These are phyloP conservation scores for Saksenaea vasiformis DNA, from an alignment of 371 early-diverging fungal genomes.

Conservation along the genomic window DNA sequence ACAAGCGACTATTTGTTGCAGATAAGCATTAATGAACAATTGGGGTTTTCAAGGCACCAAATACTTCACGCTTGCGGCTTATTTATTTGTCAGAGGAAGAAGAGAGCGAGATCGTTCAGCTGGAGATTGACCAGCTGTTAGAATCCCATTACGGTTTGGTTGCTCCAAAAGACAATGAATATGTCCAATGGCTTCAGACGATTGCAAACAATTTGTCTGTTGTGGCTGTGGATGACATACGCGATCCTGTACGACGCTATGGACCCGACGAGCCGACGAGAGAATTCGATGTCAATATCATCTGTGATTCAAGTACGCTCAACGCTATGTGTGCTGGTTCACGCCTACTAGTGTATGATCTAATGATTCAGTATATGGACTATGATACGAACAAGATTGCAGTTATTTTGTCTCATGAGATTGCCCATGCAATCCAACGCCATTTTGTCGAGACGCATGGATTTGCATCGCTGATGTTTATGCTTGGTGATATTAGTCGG, in stretches of 20 bases:
- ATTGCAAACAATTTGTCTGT: slow-evolving; percentile 41
- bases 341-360: slow-evolving; percentile 44
- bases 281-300: slow-evolving; percentile 32
- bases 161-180: slow-evolving; percentile 33
- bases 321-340: slow-evolving; percentile 52
- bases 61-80: slow-evolving; percentile 58
- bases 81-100: slow-evolving; percentile 59
- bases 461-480: slow-evolving; percentile 44
- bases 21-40: background rate
- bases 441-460: slow-evolving; percentile 67
- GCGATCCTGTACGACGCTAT: slow-evolving; percentile 41
- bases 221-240: slow-evolving; percentile 45
- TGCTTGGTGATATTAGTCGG: slow-evolving; percentile 49
- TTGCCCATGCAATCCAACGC: slow-evolving; percentile 63
- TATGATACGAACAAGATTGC: slow-evolving; percentile 57
- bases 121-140: slow-evolving; percentile 32
- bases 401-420: slow-evolving; percentile 63
- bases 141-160: slow-evolving; percentile 31
- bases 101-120: slow-evolving; percentile 40
- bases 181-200: slow-evolving; percentile 40
- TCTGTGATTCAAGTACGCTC: slow-evolving; percentile 39
- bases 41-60: slow-evolving; percentile 44
- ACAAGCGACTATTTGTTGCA: too few relatives aligned
- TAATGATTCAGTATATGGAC: slow-evolving; percentile 49
- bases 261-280: slow-evolving; percentile 10